A percentile compares a stretch with the other conserved stretches of the same genome.
These are phyloP conservation scores for Amanita inopinata DNA, from an alignment of 768 basidiomycete species.

Conservation along the genomic window DNA sequence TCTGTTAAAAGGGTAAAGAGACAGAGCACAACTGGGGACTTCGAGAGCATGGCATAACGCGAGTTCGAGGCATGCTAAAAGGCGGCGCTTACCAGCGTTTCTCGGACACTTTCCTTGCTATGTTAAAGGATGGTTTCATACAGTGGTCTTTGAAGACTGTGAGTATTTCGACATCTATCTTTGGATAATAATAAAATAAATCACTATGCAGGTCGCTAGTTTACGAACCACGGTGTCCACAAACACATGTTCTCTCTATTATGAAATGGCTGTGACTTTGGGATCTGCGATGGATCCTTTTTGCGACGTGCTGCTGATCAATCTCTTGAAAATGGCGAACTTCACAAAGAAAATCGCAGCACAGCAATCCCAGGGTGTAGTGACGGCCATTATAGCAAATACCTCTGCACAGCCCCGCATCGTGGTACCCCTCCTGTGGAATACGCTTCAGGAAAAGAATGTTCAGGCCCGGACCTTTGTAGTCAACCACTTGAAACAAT, in stretches of 20 bases:
- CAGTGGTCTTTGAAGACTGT: constrained; percentile 83
- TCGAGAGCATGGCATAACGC: constrained; percentile 67
- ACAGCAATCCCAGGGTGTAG: constrained; percentile 71
- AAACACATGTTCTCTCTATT: constrained; percentile 69
- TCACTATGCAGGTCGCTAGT: constrained; percentile 55
- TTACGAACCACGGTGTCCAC: constrained; percentile 84
- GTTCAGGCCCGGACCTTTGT: constrained; percentile 61
- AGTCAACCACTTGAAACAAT: constrained; percentile 63
- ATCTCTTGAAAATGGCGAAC: constrained; percentile 76
- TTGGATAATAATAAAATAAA: constrained; percentile 5
- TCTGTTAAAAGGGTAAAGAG: constrained; percentile 69
- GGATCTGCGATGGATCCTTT: constrained; percentile 66
- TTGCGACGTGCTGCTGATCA: constrained; percentile 66
- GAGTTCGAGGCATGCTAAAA: constrained; percentile 83
- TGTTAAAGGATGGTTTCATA: constrained; percentile 69
- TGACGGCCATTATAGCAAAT: constrained; percentile 57
- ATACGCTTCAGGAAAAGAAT: constrained; percentile 70
- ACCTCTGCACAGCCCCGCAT: constrained; percentile 64
- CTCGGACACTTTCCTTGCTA: constrained; percentile 61
- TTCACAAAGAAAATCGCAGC: constrained; percentile 91
- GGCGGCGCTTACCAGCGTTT: constrained; percentile 74
- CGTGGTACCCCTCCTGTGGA: constrained; percentile 59
- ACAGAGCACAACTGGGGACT: constrained; percentile 92
- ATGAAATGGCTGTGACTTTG: constrained; percentile 61
- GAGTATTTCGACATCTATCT: constrained; percentile 18